Evolutionary conservation across 371 early-diverging fungal species (phyloP), one percentile per base, ranked within the genome.

Genomic region (Entomophthora muscae): DNA sequence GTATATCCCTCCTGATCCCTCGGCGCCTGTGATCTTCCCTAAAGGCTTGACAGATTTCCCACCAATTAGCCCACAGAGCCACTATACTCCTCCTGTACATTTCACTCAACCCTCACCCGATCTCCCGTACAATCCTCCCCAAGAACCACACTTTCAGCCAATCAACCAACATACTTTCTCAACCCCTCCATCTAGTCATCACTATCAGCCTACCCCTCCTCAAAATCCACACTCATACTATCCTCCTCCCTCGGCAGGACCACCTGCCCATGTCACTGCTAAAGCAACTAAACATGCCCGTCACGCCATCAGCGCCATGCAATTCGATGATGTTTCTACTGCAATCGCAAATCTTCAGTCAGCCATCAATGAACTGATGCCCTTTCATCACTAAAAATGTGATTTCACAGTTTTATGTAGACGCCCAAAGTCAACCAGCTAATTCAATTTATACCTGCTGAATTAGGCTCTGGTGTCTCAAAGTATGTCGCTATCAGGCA

Each of bases 221-320:
- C 17, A 5, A 10, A 42, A 42, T 42, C 17, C 42, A 42, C 17
- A 42, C 17, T 5, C 42, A 42, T 17, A 42, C 42, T 42, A 42
- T 42, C 42, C 5, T 5, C 42, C 42, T 42, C 42, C 5, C 10
- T 17, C 42, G 17, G 17, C 42, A 5, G 42, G 42, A 5, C 17
- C 17, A 17, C 82, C 86, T 58, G 79, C 83, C 21, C 68, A 69
- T 1, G 75, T 75, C n/a, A 73, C 83, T 24, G 73, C 82, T 3
- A 63, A 74, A 1, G 92, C 93, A 1, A 91, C 91, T 65, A 97
- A 96, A 72, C 77, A 83, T 61, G 81, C 93, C 10, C 83, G 88
- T 64, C 95, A 87, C 80, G 97, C 94, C 1, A 88, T 93, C 64
- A 93, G 93, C 67, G 91, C 98, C 0, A 68, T 97, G 26, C 88